phyloP scores from a whole-genome alignment of 108 stramenopile species.

The Nitzschia sp. region DNA sequence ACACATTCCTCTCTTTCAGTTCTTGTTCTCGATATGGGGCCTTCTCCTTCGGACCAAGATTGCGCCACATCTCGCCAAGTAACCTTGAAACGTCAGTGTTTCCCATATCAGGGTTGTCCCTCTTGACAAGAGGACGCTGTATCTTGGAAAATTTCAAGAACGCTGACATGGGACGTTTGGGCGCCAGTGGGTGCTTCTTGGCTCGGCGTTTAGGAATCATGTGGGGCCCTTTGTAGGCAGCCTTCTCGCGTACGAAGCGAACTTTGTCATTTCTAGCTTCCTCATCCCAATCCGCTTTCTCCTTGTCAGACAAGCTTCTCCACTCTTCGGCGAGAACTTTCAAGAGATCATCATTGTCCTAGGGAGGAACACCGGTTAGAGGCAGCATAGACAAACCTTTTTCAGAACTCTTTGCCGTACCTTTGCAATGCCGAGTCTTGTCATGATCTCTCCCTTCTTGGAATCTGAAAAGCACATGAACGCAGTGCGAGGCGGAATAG shows the following conservation, averaged over 20 bases:
- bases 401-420: slow-evolving; percentile 11
- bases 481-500: slow-evolving; percentile 57
- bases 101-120: slow-evolving; percentile 56
- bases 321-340: slow-evolving; percentile 49
- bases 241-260: slow-evolving; percentile 46
- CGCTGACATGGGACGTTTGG: slow-evolving; percentile 68
- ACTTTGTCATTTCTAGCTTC: slow-evolving; percentile 61
- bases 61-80: slow-evolving; percentile 72
- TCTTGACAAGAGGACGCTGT: slow-evolving; percentile 46
- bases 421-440: slow-evolving; percentile 23
- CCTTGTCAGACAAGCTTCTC: slow-evolving; percentile 38
- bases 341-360: slow-evolving; percentile 37
- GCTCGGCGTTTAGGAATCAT: slow-evolving; percentile 48
- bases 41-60: slow-evolving; percentile 42
- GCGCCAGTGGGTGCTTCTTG: slow-evolving; percentile 63
- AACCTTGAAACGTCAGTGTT: slow-evolving; percentile 64
- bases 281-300: slow-evolving; percentile 57
- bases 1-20: slow-evolving; percentile 47
- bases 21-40: slow-evolving; percentile 57
- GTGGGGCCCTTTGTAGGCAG: slow-evolving; percentile 53
- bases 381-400: not conserved
- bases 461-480: slow-evolving; percentile 67
- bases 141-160: slow-evolving; percentile 61
- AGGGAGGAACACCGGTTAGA: not conserved
- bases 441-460: slow-evolving; percentile 47